A percentile compares a stretch with the other conserved stretches of the same genome.
Conservation (phyloP, 179 eudicot species). For the Spinacia oleracea region DNA sequence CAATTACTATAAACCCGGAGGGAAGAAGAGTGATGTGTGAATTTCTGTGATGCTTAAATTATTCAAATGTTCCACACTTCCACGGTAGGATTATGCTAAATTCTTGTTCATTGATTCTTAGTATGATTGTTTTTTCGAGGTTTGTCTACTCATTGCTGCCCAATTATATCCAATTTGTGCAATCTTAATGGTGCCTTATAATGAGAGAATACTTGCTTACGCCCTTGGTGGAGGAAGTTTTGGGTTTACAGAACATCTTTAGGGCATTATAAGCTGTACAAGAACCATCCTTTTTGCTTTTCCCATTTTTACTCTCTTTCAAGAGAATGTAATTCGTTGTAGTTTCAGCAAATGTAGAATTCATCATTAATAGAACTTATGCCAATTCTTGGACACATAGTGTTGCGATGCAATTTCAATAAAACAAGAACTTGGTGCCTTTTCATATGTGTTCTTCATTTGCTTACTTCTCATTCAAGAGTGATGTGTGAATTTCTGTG, state of each 20-base stretch:
- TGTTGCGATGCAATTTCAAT: slow-evolving; percentile 42
- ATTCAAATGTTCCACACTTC: slow-evolving; percentile 8
- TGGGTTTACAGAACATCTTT: slow-evolving; percentile 38
- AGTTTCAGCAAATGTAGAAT: slow-evolving; percentile 64
- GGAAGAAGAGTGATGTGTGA: slow-evolving; percentile 67
- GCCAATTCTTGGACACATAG: slow-evolving; percentile 50
- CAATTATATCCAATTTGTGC: slow-evolving; percentile 41
- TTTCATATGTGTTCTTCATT: slow-evolving; percentile 19
- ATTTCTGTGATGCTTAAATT: slow-evolving; percentile 20
- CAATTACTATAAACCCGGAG: slow-evolving; percentile 64
- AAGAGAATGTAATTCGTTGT: slow-evolving; percentile 55
- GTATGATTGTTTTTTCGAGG: slow-evolving; percentile 51
- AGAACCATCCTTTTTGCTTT: slow-evolving; percentile 34
- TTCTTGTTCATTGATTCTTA: slow-evolving; percentile 61
- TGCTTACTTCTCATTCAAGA: slow-evolving; percentile 14
- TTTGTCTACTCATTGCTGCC: slow-evolving; percentile 34
- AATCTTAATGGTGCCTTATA: slow-evolving; percentile 42
- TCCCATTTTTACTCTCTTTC: slow-evolving; percentile 24
- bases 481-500: too few species aligned
- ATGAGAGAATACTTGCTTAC: slow-evolving; percentile 41
- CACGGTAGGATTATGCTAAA: slow-evolving; percentile 37
- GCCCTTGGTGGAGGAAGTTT: slow-evolving; percentile 39
- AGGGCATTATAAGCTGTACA: slow-evolving; percentile 51
- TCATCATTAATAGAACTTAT: slow-evolving; percentile 44
- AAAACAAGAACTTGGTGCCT: slow-evolving; percentile 41